Percentiles rank a stretch among this genome's conserved stretches.
Evolutionary conservation across 1,139 yeast species (phyloP).

Genomic region (Meyerozyma guilliermondii): DNA sequence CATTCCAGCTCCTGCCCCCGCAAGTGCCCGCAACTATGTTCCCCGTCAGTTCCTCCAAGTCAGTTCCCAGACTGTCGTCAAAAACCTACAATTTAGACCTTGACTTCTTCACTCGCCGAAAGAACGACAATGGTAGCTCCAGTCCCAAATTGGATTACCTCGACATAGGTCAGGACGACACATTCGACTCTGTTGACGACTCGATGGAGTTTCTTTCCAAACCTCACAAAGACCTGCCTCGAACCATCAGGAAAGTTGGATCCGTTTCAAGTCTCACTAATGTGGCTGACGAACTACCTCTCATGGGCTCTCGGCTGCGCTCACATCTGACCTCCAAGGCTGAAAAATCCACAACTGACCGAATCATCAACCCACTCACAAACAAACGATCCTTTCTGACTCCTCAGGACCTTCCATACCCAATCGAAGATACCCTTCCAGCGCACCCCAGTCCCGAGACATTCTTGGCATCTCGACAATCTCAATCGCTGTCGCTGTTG

Average conservation of each 20-base stretch:
- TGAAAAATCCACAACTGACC: neutral
- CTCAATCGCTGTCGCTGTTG: neutral
- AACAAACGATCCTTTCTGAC: neutral
- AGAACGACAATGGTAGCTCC: neutral
- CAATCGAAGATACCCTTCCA: neutral
- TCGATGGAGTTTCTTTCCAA: neutral
- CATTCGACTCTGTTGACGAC: neutral
- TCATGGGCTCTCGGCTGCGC: neutral
- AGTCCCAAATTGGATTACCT: neutral
- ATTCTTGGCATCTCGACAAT: neutral
- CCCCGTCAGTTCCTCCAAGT: neutral
- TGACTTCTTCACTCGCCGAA: neutral
- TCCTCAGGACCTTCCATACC: neutral
- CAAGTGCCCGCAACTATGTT: neutral
- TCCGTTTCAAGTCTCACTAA: neutral
- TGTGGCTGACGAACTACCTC: neutral
- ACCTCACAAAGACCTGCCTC: neutral
- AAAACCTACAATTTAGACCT: constrained; percentile 1
- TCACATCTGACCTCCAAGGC: neutral
- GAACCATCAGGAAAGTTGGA: neutral
- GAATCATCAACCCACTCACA: neutral
- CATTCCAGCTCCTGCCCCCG: neutral
- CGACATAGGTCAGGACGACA: neutral
- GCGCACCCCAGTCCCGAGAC: neutral
- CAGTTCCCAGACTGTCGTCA: neutral